These are phyloP conservation scores for Metarhizium robertsii DNA, from an alignment of 2,329 filamentous ascomycete genomes.

Conservation along the genomic window DNA sequence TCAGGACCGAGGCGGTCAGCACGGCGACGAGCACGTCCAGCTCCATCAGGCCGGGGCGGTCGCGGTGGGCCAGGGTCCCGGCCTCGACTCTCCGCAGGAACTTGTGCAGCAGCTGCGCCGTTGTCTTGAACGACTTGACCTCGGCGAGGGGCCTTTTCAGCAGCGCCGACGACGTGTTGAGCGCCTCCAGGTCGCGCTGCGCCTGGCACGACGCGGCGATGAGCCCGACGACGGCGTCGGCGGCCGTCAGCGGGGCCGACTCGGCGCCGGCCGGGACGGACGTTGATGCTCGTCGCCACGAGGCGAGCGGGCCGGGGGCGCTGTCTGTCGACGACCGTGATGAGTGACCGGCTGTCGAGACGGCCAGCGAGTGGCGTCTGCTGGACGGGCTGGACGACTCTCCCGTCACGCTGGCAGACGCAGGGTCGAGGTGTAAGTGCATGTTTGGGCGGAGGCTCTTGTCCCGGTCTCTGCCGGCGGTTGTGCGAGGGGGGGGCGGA, in stretches of 20 bases:
- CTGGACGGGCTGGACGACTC: neutral
- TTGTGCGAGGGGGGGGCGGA: no score
- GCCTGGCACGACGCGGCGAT: conserved; percentile 11
- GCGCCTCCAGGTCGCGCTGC: conserved; percentile 1
- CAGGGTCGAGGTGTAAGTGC: neutral
- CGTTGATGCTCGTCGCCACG: neutral
- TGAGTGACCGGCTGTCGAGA: neutral
- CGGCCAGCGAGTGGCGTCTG: neutral
- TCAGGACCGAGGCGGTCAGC: conserved; percentile 8
- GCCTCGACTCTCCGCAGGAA: conserved; percentile 8
- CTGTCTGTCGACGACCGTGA: neutral
- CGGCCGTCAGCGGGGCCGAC: conserved; percentile 6
- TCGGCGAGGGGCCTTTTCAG: conserved; percentile 1
- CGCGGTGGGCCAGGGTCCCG: neutral
- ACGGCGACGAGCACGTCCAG: conserved; percentile 10
- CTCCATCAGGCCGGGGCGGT: conserved; percentile 9
- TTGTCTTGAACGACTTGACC: conserved; percentile 8
- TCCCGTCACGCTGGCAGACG: neutral
- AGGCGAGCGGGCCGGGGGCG: neutral
- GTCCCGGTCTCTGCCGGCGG: neutral
- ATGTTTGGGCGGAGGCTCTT: neutral
- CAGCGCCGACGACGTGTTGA: conserved; percentile 1
- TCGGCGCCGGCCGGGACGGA: conserved; percentile 3
- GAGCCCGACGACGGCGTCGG: conserved; percentile 8
- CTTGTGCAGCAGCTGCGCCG: conserved; percentile 11